phyloP scores from a whole-genome alignment of 1,284 basidiomycete genomes.

The Xerocomus cyaneibrunnescens region DNA sequence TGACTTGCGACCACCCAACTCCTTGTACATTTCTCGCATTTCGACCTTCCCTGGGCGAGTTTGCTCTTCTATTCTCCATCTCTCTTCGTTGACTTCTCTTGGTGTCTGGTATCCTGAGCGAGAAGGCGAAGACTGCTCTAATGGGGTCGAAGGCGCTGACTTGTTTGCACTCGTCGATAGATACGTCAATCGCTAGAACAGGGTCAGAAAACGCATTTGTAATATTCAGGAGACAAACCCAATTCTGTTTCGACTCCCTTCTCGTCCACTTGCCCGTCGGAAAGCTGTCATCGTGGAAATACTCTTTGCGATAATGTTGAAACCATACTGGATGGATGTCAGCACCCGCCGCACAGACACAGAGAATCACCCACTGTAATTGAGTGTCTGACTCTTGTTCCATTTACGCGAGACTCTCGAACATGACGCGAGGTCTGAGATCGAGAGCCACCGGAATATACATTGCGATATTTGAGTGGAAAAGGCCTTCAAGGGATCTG shows the following conservation, averaged over 20 bases:
- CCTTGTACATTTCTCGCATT: constrained; percentile 88
- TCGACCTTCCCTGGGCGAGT: constrained; percentile 68
- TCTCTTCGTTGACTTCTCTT: constrained; percentile 70
- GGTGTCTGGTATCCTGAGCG: constrained; percentile 78
- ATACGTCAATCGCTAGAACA: constrained; percentile 55
- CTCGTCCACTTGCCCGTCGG: constrained; percentile 85
- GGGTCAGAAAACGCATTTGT: not conserved
- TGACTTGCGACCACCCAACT: constrained; percentile 80
- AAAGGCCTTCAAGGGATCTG: constrained; percentile 67
- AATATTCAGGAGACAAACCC: constrained; percentile 47
- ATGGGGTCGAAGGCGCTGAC: constrained; percentile 43
- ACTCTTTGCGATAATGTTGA: constrained; percentile 78
- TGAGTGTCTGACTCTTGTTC: constrained; percentile 83
- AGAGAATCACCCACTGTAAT: constrained; percentile 67
- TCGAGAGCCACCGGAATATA: constrained; percentile 67
- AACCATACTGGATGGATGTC: constrained; percentile 72
- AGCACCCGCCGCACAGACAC: not conserved
- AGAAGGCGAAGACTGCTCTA: constrained; percentile 50
- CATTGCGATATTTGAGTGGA: constrained; percentile 79
- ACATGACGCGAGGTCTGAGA: constrained; percentile 71
- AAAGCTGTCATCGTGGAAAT: constrained; percentile 72
- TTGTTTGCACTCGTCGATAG: constrained; percentile 48
- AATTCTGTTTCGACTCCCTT: constrained; percentile 81
- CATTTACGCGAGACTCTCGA: constrained; percentile 82
- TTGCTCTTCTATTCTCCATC: constrained; percentile 62